These are phyloP conservation scores for Neoscytalidium dimidiatum DNA, from an alignment of 2,329 filamentous ascomycete genomes.

Conservation along the genomic window DNA sequence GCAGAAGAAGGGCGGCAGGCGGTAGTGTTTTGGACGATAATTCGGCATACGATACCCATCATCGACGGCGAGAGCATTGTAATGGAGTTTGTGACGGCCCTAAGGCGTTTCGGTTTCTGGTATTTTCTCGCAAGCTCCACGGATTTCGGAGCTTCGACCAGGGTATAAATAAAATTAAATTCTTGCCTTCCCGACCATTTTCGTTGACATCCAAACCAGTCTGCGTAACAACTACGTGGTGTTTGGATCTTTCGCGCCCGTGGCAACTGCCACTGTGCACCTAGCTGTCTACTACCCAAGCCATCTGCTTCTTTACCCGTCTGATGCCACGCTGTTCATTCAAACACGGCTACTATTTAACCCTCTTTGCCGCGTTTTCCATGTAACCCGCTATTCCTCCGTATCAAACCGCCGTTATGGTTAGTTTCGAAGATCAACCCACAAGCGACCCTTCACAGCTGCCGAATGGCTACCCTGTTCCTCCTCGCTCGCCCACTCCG, in stretches of 20 bases:
- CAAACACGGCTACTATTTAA: neutral
- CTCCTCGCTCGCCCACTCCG: neutral
- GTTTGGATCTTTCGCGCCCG: neutral
- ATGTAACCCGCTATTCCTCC: neutral
- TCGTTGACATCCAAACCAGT: neutral
- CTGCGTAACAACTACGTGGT: neutral
- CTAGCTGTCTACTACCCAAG: neutral
- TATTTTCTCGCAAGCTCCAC: constrained; percentile 5
- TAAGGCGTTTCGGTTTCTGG: constrained; percentile 8
- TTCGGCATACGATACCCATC: constrained; percentile 6
- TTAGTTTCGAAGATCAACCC: neutral
- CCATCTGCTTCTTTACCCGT: neutral
- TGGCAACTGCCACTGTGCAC: neutral
- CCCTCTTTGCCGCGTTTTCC: too few species aligned
- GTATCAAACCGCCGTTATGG: neutral
- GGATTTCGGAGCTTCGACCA: neutral
- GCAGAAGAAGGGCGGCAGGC: constrained; percentile 17
- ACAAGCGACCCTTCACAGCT: neutral
- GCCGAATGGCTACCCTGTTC: neutral
- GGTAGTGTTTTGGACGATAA: neutral
- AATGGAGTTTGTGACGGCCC: constrained; percentile 2
- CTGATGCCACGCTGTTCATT: neutral
- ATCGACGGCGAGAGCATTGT: neutral
- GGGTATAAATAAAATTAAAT: constrained; percentile 5
- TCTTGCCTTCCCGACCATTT: neutral